A percentile compares a stretch with the other conserved stretches of the same genome.
Conservation (phyloP, 2,329 filamentous ascomycete species). For the Pestalotiopsis sp. region DNA sequence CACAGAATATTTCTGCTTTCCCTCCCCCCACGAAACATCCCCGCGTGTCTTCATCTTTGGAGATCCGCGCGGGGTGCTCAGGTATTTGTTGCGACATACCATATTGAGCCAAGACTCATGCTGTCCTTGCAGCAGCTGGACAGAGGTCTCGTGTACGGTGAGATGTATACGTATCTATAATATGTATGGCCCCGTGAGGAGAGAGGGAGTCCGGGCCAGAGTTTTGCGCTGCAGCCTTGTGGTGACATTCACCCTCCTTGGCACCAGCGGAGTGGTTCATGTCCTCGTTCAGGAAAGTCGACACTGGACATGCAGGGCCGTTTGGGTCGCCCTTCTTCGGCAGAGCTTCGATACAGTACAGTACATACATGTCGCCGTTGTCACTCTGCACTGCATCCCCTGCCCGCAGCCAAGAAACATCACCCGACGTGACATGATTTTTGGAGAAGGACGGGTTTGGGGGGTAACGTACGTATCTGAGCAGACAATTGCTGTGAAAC, state of each 20-base stretch:
- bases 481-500: no score
- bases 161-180: not conserved
- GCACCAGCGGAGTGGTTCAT: constrained; percentile 5
- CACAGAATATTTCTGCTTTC: not conserved
- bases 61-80: not conserved
- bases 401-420: not conserved
- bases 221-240: not conserved
- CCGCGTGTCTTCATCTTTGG: not conserved
- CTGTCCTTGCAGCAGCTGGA: not conserved
- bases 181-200: not conserved
- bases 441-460: not conserved
- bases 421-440: not conserved
- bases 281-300: not conserved
- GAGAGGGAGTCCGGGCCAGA: not conserved
- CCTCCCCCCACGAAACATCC: not conserved
- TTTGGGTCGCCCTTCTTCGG: not conserved
- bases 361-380: not conserved
- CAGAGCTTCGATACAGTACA: not conserved
- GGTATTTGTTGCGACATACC: not conserved
- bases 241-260: not conserved
- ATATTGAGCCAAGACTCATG: not conserved
- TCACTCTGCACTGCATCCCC: not conserved
- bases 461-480: no score
- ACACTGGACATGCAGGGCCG: not conserved
- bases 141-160: not conserved